Evolutionary conservation across 2,329 filamentous ascomycete species (phyloP), one percentile per base, ranked within the genome.

Genomic region (Calonectria pseudoturangicola): DNA sequence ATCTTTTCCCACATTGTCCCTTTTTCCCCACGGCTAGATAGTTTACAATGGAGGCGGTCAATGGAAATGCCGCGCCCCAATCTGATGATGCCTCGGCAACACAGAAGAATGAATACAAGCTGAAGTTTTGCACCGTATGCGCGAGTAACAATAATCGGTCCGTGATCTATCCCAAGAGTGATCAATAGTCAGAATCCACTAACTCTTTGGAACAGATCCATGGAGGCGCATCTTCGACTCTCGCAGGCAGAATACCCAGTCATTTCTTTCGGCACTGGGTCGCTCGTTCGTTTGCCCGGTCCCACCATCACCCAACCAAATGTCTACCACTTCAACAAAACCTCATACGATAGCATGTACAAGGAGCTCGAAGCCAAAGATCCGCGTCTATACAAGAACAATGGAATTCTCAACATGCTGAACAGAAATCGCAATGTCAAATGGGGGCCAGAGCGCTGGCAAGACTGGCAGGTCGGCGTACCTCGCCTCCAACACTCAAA

Each of bases 51-150:
- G 88, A 89, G 68, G 79, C 77, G 47, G 74, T 82, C 33, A 88
- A 88, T 73, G 88, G 85, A 68, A 79, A 81, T 48, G 73, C 79
- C 36, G 71, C 82, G 4, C 74, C 80, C 25, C 74, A 84, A 41
- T 75, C 80, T 47, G 82, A 85, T 69, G 88, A 88, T 70, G 86
- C 86, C 68, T 85, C 87, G 30, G 84, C 87, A 16, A 87, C 89
- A 51, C 87, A 88, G 21, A 85, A 87, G 30, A 87, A 87, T n/a
- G 91, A 89, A 66, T 98, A 93, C 89, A 98, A 97, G 85, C 90
- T 99, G 74, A 97, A 94, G 82, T 98, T 98, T 85, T 98, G 96
- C 88, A 98, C 97, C 3, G 96, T 99, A n/a, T 99, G 97, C 85
- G 97, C 97, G 9, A 98, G 95, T 81, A 99, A 99, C 81, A 95